phyloP scores from a whole-genome alignment of 1,284 basidiomycete genomes.

The Melampsora abietis-canadensis region DNA sequence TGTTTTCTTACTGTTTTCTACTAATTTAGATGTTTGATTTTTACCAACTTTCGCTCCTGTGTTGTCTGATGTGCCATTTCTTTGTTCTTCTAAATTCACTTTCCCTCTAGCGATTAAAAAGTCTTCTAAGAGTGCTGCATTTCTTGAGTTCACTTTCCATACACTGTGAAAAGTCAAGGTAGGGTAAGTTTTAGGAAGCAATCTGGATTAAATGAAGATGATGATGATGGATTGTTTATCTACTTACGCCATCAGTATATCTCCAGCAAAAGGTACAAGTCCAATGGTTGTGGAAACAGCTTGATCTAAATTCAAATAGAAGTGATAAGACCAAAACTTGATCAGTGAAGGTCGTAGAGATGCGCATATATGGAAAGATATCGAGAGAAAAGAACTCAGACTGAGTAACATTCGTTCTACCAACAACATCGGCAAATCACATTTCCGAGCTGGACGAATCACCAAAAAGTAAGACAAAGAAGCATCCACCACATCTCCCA shows the following conservation, averaged over 20 bases:
- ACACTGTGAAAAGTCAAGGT: conserved; percentile 27
- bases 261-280: conserved; percentile 52
- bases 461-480: conserved; percentile 43
- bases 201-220: too few relatives aligned
- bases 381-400: conserved; percentile 26
- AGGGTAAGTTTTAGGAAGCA: too few relatives aligned
- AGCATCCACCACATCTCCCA: conserved; percentile 43
- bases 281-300: conserved; percentile 50
- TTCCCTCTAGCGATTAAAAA: conserved; percentile 16
- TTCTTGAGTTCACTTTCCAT: conserved; percentile 53
- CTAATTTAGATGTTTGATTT: conserved; percentile 19
- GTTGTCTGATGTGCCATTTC: background rate
- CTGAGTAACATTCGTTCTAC: conserved; percentile 29
- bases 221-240: too few relatives aligned
- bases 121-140: conserved; percentile 49
- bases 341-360: background rate
- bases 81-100: background rate
- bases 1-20: conserved; percentile 28
- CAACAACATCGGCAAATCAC: conserved; percentile 43
- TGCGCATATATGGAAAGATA: background rate
- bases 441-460: conserved; percentile 40
- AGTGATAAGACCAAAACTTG: background rate
- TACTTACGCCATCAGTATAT: conserved; percentile 50
- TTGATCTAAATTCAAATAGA: conserved; percentile 50
- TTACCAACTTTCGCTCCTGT: background rate